Base-by-base conservation (phyloP, 495 filamentous ascomycete genomes). In the Neurospora sp. region DNA sequence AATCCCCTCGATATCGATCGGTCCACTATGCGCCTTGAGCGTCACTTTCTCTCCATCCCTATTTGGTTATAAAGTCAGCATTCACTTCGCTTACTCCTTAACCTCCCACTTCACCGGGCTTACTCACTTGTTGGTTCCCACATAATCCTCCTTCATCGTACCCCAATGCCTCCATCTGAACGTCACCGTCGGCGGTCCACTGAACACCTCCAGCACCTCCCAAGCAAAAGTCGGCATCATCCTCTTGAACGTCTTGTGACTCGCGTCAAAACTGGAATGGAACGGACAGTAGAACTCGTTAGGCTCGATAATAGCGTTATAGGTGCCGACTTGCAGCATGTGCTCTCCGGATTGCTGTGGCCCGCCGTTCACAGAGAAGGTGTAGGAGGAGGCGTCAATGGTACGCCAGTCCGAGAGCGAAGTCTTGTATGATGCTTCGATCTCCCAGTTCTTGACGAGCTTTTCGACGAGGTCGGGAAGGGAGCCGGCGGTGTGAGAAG, bases 381-480 rank as follows among this genome's bases (percentile, higher is more conserved):
- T 82, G 82, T 91, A 91, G 53, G 83, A 83, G 2, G 79, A 71
- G 6, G 76, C 82, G 76, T 89, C 86, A 75, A 91, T 82, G 27
- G 89, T 91, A 61, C 88, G 85, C 89, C 89, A 91, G 81, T 91
- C 87, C n/a, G 75, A 40, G 2, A 91, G 82, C 37, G 81, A 75
- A 9, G 82, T 83, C 77, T 91, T 92, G 86, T 89, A 90, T 6
- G 87, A 89, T 11, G 89, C 89, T 80, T 92, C 89, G 74, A 90
- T 86, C 77, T 91, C 89, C 89, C 89, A 91, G 82, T 91, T 91
- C 79, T 91, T 91, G 77, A 91, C 89, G 0, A 91, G 87, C 79
- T 91, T 91, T 75, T 91, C 85, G 72, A 92, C 88, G 2, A 91
- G 84, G 71, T 83, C 75, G 9, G 86, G 85, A 10, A 91, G 84